Conservation (phyloP, 2,329 filamentous ascomycete genomes). For the Microdochium bolleyi region DNA sequence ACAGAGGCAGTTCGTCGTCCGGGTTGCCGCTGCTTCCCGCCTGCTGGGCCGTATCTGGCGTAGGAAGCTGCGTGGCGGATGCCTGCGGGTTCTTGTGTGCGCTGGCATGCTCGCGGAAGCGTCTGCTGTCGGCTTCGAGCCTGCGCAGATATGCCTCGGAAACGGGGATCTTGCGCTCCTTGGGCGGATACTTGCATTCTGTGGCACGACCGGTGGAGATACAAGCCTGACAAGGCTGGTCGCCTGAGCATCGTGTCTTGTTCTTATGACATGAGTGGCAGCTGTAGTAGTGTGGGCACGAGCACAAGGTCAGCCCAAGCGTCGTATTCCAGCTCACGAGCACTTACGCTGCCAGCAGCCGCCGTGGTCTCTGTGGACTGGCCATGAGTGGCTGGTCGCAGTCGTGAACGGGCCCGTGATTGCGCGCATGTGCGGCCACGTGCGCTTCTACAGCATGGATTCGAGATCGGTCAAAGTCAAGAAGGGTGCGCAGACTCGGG, state of each 20-base stretch:
- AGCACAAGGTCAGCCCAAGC: neutral
- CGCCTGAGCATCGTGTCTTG: conserved; percentile 37
- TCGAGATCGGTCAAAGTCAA: too few species aligned
- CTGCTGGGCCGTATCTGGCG: conserved; percentile 1
- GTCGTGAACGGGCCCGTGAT: too few species aligned
- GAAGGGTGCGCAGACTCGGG: too few species aligned
- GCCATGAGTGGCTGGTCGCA: too few species aligned
- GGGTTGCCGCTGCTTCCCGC: conserved; percentile 1
- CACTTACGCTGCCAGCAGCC: neutral
- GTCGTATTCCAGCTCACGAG: neutral
- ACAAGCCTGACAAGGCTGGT: conserved; percentile 31
- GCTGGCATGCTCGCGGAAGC: conserved; percentile 1
- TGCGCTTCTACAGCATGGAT: too few species aligned
- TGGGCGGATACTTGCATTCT: conserved; percentile 28
- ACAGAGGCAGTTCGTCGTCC: neutral
- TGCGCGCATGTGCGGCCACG: too few species aligned
- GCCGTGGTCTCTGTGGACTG: neutral
- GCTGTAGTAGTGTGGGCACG: conserved; percentile 5
- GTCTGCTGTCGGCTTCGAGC: conserved; percentile 10
- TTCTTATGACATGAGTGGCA: conserved; percentile 34
- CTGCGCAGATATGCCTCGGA: conserved; percentile 9
- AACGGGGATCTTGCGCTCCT: conserved; percentile 31
- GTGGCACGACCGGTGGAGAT: conserved; percentile 23
- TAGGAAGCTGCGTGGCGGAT: conserved; percentile 1
- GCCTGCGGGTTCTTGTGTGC: conserved; percentile 2